These are phyloP conservation scores for Piper betle DNA, from an alignment of 164 flowering plant species.

Conservation along the genomic window DNA sequence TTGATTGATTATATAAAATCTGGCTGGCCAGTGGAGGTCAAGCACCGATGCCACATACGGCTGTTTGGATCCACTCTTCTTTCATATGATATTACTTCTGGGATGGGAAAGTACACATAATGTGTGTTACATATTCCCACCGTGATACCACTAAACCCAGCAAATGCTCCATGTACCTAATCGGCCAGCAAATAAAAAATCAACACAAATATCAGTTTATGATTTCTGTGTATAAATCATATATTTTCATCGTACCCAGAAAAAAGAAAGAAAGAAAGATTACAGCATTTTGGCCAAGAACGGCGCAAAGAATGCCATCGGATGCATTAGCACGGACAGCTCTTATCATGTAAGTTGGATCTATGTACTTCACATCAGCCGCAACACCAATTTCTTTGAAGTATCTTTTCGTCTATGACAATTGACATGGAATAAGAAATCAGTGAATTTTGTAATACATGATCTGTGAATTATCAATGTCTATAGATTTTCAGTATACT, in stretches of 20 bases:
- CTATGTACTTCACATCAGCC: constrained; percentile 84
- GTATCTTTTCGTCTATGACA: constrained; percentile 51
- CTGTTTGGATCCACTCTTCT: constrained; percentile 74
- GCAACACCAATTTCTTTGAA: constrained; percentile 56
- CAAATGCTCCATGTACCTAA: constrained; percentile 51
- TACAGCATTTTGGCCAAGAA: constrained; percentile 88
- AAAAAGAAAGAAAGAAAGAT: constrained; percentile 3
- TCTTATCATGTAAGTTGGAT: constrained; percentile 90
- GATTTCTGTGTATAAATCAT: background rate
- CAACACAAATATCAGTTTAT: background rate
- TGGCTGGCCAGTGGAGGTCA: constrained; percentile 91
- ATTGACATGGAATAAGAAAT: background rate
- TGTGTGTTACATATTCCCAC: constrained; percentile 92
- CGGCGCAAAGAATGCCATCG: constrained; percentile 81
- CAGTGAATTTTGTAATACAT: background rate
- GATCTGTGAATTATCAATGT: background rate
- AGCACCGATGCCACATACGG: constrained; percentile 97
- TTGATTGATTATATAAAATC: constrained; percentile 37
- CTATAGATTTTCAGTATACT: background rate
- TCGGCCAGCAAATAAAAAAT: constrained; percentile 1
- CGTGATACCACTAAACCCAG: constrained; percentile 37
- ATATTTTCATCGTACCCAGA: background rate
- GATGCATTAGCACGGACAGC: constrained; percentile 92
- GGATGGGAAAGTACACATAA: constrained; percentile 85
- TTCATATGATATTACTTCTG: constrained; percentile 70